Conservation (phyloP, 768 basidiomycete genomes). For the Harrya chromipes region DNA sequence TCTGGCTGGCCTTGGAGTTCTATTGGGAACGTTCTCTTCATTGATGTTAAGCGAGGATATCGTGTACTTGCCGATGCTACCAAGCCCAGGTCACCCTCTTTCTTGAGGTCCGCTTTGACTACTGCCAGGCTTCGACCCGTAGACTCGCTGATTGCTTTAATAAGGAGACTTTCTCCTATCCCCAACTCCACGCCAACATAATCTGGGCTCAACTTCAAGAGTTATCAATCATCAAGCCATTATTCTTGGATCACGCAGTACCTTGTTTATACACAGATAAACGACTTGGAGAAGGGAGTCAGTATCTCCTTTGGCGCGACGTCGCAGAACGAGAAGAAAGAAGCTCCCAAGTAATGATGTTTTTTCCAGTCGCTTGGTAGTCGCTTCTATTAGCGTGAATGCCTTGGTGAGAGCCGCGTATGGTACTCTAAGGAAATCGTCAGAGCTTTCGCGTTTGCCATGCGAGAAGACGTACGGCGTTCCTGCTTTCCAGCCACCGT, state of each 20-base stretch:
- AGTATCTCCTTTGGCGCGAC: conserved; percentile 72
- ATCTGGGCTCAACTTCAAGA: conserved; percentile 80
- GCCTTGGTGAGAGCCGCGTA: conserved; percentile 90
- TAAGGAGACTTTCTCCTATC: conserved; percentile 89
- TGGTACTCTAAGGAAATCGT: conserved; percentile 61
- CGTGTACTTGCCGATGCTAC: conserved; percentile 80
- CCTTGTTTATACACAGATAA: conserved; percentile 95
- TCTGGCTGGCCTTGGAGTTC: conserved; percentile 93
- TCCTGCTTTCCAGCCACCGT: conserved; percentile 81
- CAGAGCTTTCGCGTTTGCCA: neutral
- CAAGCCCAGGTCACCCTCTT: conserved; percentile 91
- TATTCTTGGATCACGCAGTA: conserved; percentile 35
- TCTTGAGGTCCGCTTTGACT: conserved; percentile 90
- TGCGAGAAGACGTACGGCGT: conserved; percentile 59
- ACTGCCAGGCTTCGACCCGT: conserved; percentile 82
- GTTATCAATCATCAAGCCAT: neutral
- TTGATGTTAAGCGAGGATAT: neutral
- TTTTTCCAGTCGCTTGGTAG: conserved; percentile 95
- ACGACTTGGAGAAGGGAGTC: conserved; percentile 82
- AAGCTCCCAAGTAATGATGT: conserved; percentile 85
- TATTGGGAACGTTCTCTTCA: conserved; percentile 29
- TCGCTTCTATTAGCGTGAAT: conserved; percentile 87
- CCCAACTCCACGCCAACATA: conserved; percentile 95
- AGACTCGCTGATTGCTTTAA: conserved; percentile 94
- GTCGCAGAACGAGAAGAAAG: conserved; percentile 83